Evolutionary conservation across 768 basidiomycete genomes (phyloP), one percentile per base, ranked within the genome.

Genomic region (Filobasidium floriforme): DNA sequence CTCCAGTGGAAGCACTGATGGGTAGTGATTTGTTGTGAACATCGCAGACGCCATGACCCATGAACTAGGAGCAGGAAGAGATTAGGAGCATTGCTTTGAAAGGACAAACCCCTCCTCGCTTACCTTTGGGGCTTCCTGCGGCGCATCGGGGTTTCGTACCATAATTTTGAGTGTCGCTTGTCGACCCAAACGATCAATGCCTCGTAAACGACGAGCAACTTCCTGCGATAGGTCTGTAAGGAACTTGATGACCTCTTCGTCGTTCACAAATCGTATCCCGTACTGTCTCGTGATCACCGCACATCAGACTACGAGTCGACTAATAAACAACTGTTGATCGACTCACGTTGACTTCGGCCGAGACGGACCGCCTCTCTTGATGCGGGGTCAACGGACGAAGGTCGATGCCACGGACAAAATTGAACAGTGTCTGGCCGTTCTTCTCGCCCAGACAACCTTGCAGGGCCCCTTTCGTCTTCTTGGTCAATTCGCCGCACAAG

Each of bases 271-370:
- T 3, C 96, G 87, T 63, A 99, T 96, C 0, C 92, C 96, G 76
- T 97, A 99, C 92, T 96, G 63, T 4, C 32, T 37, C 32, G 32
- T 37, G 32, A 37, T 37, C 60, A n/a, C 22, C 44, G 52, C 12
- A 68, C 37, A 49, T 32, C 62, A 52, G 55, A 46, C 49, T 14
- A 37, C 9, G 9, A 37, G 9, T 37, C 32, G 32, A 37, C 32
- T 37, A 9, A 37, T 9, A 59, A 43, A 44, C 19, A 24, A 11
- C 9, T 15, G 7, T 32, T 29, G 15, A 9, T 22, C 43, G 7
- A 83, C 90, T 75, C 71, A 93, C 92, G 73, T 92, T 99, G 72
- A 97, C 89, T 75, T 97, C 94, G 66, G 90, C 92, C 12, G 89
- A 91, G 22, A 99, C 91, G 7, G 88, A 90, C 77, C 92, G 92